Evolutionary conservation across 176 grass and related monocot genomes (phyloP).

Genomic region (Phragmites australis): DNA sequence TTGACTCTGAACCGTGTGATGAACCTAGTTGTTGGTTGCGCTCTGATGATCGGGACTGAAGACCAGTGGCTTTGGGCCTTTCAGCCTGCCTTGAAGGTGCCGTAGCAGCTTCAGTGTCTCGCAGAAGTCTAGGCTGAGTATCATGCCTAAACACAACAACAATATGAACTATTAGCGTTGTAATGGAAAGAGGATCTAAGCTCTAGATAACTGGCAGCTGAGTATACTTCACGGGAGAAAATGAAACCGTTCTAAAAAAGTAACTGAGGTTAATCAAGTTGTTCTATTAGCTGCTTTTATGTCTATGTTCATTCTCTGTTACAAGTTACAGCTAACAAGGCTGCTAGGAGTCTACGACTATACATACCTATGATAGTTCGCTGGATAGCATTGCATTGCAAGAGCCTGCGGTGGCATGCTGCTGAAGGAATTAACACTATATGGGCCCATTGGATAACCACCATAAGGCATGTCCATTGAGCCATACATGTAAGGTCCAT

Average conservation of each 20-base stretch:
- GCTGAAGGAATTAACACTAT: conserved; percentile 15
- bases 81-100: conserved; percentile 4
- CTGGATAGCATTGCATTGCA: conserved; percentile 43
- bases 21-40: neutral
- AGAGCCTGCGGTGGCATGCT: conserved; percentile 24
- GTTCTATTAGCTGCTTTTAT: neutral
- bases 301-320: neutral
- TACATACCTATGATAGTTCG: conserved; percentile 34
- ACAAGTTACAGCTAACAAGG: neutral
- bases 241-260: neutral
- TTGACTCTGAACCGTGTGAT: conserved; percentile 18
- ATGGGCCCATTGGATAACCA: conserved; percentile 34
- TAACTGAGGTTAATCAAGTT: neutral
- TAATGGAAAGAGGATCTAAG: neutral
- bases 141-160: conserved; percentile 24
- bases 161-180: neutral
- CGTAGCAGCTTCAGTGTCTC: neutral
- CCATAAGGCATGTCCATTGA: conserved; percentile 34
- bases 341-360: neutral
- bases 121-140: neutral
- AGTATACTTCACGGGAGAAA: neutral
- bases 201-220: neutral
- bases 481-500: conserved; percentile 46
- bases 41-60: conserved; percentile 23
- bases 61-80: conserved; percentile 4